Percentiles rank a stretch among this genome's conserved stretches.
Evolutionary conservation across 306 rosid species (phyloP).

Genomic region (peach (Prunus persica)): Prunus_persica_NCBIv2 NC_034009.1:35193001-35193500

Average conservation of each 20-base stretch:
- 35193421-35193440: constrained; percentile 57
- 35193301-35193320: constrained; percentile 91
- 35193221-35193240: constrained; percentile 15
- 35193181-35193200: background rate
- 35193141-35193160: constrained; percentile 67
- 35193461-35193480: constrained; percentile 16
- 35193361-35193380: constrained; percentile 77
- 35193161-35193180: constrained; percentile 18
- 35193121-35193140: constrained; percentile 56
- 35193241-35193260: constrained; percentile 76
- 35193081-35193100: constrained; percentile 91
- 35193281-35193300: constrained; percentile 80
- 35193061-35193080: constrained; percentile 84
- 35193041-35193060: constrained; percentile 77
- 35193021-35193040: constrained; percentile 82
- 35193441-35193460: constrained; percentile 3
- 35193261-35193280: constrained; percentile 84
- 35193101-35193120: constrained; percentile 87
- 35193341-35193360: constrained; percentile 93
- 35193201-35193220: background rate
- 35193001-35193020: constrained; percentile 86
- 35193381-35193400: constrained; percentile 98
- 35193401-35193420: constrained; percentile 66
- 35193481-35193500: constrained; percentile 16
- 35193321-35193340: constrained; percentile 94